Evolutionary conservation across 345 rosid species (phyloP).

Genomic region (Arabidopsis thaliana): DNA sequence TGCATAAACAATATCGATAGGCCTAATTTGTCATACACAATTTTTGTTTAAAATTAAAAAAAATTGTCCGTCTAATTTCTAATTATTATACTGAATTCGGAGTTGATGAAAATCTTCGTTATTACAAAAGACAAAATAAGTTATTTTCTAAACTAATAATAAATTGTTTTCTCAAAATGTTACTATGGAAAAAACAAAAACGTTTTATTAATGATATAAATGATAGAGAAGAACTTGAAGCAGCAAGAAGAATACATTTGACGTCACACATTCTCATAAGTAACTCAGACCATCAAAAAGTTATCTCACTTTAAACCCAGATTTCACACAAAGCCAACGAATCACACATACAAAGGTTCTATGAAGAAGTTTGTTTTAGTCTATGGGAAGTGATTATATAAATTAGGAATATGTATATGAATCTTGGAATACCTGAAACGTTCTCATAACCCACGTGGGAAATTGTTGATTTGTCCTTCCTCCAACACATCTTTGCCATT

Average conservation of each 20-base stretch:
- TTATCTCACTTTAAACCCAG: constrained; percentile 8
- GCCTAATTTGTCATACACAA: background rate
- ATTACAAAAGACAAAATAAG: background rate
- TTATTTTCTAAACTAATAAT: no score
- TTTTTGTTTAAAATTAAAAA: background rate
- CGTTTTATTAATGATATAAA: background rate
- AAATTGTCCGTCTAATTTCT: background rate
- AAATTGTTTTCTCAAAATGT: no score
- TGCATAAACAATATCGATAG: background rate
- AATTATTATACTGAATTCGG: background rate
- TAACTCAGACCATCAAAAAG: constrained; percentile 27
- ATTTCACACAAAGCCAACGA: constrained; percentile 39
- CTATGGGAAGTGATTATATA: constrained; percentile 24
- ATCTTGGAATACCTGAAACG: constrained; percentile 35
- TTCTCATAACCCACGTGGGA: constrained; percentile 77
- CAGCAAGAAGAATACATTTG: constrained; percentile 16
- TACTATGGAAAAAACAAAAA: no score
- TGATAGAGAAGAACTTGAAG: background rate
- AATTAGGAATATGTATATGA: constrained; percentile 34
- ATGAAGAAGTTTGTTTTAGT: constrained; percentile 19
- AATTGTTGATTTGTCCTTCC: constrained; percentile 90
- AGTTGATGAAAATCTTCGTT: no score
- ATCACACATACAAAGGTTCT: constrained; percentile 27
- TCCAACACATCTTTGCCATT: constrained; percentile 79
- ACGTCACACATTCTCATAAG: constrained; percentile 18